Conservation (phyloP, 2,329 filamentous ascomycete genomes). For the Colletotrichum sp. region DNA sequence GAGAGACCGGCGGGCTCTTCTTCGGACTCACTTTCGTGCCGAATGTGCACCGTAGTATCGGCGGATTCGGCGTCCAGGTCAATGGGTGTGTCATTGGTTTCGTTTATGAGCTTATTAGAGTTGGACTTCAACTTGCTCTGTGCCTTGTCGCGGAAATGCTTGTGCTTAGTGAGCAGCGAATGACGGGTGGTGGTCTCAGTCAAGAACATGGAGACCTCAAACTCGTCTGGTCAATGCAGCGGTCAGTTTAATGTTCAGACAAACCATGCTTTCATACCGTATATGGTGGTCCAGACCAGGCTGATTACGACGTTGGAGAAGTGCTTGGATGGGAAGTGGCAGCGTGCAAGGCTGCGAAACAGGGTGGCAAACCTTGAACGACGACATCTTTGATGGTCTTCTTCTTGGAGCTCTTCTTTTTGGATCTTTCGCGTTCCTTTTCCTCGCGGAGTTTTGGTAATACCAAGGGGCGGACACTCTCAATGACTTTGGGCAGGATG, state of each 20-base stretch:
- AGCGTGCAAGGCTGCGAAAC: neutral
- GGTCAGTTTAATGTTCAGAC: neutral
- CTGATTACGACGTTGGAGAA: conserved; percentile 13
- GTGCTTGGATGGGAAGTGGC: neutral
- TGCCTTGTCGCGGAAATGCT: conserved; percentile 70
- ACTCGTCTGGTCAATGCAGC: conserved; percentile 71
- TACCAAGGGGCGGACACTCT: conserved; percentile 83
- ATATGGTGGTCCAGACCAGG: neutral
- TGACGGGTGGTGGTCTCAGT: conserved; percentile 86
- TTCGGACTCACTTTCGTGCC: conserved; percentile 65
- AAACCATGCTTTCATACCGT: neutral
- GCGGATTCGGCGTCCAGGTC: conserved; percentile 50
- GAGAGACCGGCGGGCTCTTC: conserved; percentile 60
- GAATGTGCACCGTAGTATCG: conserved; percentile 39
- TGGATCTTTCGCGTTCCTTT: conserved; percentile 64
- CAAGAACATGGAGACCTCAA: conserved; percentile 93
- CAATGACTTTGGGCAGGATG: conserved; percentile 81
- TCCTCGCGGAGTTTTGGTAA: conserved; percentile 92
- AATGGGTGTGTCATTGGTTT: conserved; percentile 57
- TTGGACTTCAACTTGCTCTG: conserved; percentile 64
- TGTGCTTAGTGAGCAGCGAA: conserved; percentile 85
- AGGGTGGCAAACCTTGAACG: conserved; percentile 65
- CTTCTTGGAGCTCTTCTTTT: conserved; percentile 73
- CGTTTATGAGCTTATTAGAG: conserved; percentile 65
- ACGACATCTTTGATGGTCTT: conserved; percentile 89